Evolutionary conservation across 2,329 filamentous ascomycete genomes (phyloP).

Genomic region (Chrysosporium queenslandicum): DNA sequence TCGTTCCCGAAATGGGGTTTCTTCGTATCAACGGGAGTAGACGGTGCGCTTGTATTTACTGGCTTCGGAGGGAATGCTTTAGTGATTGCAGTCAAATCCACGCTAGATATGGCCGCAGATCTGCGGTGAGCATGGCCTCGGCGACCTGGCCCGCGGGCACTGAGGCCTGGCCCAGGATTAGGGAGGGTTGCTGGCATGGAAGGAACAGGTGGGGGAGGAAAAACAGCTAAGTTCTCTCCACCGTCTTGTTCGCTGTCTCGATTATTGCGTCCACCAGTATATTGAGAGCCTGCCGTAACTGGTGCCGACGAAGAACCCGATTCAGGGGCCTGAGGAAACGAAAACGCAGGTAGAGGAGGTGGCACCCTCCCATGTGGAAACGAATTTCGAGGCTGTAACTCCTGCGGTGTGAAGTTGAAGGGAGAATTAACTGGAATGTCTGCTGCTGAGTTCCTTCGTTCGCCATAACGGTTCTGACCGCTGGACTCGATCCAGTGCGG

Average conservation of each 20-base stretch:
- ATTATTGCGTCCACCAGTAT: neutral
- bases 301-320: constrained; percentile 10
- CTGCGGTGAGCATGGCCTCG: constrained; percentile 71
- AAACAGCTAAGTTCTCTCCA: constrained; percentile 24
- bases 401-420: constrained; percentile 29
- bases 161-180: constrained; percentile 29
- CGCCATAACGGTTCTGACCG: constrained; percentile 40
- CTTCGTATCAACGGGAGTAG: constrained; percentile 37
- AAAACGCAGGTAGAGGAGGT: constrained; percentile 30
- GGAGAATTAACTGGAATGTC: constrained; percentile 41
- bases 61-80: constrained; percentile 34
- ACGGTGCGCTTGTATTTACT: constrained; percentile 52
- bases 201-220: constrained; percentile 41
- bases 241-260: constrained; percentile 45
- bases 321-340: constrained; percentile 30
- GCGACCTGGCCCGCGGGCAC: constrained; percentile 43
- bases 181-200: constrained; percentile 20
- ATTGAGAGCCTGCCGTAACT: neutral
- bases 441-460: constrained; percentile 40
- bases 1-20: constrained; percentile 23
- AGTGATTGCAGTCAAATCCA: constrained; percentile 57
- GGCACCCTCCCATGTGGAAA: constrained; percentile 15
- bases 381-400: neutral
- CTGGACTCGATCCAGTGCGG: constrained; percentile 28
- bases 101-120: constrained; percentile 67